phyloP scores from a whole-genome alignment of 176 grass and related monocot genomes.

The Pharus latifolius region DNA sequence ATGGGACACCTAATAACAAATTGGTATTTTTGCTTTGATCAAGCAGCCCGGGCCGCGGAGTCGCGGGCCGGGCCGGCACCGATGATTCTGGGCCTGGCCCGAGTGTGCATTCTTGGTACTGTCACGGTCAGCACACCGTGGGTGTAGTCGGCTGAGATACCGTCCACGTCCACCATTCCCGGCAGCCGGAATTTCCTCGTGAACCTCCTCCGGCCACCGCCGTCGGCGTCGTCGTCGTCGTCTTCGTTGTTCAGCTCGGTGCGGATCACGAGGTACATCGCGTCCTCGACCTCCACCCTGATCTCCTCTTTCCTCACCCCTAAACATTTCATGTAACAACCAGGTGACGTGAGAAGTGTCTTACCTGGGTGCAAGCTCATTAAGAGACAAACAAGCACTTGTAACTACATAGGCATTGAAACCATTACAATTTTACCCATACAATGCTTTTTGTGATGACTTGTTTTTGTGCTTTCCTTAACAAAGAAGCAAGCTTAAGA shows the following conservation, averaged over 20 bases:
- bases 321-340: no score
- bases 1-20: no score
- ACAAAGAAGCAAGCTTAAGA: no score
- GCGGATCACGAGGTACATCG: conserved; percentile 63
- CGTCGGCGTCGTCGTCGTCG: neutral
- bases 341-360: no score
- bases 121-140: conserved; percentile 60
- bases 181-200: conserved; percentile 75
- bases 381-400: no score
- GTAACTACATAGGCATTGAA: no score
- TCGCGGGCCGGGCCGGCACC: conserved; percentile 15
- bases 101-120: conserved; percentile 52
- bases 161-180: conserved; percentile 40
- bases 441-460: no score
- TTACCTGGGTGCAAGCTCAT: no score
- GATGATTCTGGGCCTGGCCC: neutral
- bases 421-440: no score
- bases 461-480: no score
- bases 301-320: conserved; percentile 74
- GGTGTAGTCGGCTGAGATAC: conserved; percentile 53
- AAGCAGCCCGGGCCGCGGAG: conserved; percentile 60
- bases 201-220: conserved; percentile 22
- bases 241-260: conserved; percentile 23
- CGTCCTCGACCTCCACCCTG: conserved; percentile 73
- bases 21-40: no score